Conservation (phyloP, 768 basidiomycete species). For the Holtermannia corniformis region DNA sequence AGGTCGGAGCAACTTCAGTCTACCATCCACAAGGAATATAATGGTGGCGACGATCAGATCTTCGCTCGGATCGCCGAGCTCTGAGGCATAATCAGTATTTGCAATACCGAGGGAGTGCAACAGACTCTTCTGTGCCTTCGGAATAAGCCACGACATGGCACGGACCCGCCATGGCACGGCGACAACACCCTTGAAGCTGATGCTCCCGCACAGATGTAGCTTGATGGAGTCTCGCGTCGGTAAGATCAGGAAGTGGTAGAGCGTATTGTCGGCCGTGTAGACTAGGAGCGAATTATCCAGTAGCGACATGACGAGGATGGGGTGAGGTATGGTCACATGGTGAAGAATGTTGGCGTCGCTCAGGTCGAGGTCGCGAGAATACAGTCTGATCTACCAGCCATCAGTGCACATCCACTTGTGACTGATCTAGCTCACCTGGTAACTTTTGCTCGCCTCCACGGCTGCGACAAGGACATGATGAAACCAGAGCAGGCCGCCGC, state of each 20-base stretch:
- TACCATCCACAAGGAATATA: slow-evolving; percentile 87
- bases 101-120: slow-evolving; percentile 13
- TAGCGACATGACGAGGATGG: slow-evolving; percentile 76
- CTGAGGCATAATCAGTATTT: slow-evolving; percentile 44
- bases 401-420: slow-evolving; percentile 4
- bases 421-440: slow-evolving; percentile 49
- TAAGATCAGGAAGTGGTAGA: slow-evolving; percentile 83
- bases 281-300: slow-evolving; percentile 92
- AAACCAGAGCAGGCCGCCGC: slow-evolving; percentile 92
- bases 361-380: slow-evolving; percentile 83
- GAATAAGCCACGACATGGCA: slow-evolving; percentile 95
- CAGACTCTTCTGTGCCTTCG: slow-evolving; percentile 81
- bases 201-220: slow-evolving; percentile 85
- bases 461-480: slow-evolving; percentile 89
- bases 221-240: slow-evolving; percentile 67
- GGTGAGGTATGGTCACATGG: slow-evolving; percentile 62
- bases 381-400: slow-evolving; percentile 65
- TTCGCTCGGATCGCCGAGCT: slow-evolving; percentile 84
- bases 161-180: slow-evolving; percentile 71
- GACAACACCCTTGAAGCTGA: slow-evolving; percentile 85
- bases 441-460: slow-evolving; percentile 67
- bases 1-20: slow-evolving; percentile 77
- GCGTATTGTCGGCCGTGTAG: slow-evolving; percentile 86
- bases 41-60: slow-evolving; percentile 91
- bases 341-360: slow-evolving; percentile 73